Evolutionary conservation across 495 filamentous ascomycete genomes (phyloP).

Genomic region (Daldinia grandis): DNA sequence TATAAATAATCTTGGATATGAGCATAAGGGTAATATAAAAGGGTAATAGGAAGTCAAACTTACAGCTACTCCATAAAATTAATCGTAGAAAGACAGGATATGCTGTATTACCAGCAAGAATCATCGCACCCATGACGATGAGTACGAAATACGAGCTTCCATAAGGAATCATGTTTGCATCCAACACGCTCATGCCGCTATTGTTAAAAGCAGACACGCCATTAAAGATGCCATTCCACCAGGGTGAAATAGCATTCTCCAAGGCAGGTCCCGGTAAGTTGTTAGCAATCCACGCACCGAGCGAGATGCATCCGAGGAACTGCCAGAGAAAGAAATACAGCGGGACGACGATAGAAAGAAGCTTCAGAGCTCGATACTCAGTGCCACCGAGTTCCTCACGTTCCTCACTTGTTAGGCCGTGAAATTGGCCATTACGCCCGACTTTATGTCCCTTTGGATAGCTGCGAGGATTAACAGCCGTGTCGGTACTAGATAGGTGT

Average conservation of each 20-base stretch:
- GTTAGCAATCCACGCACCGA: conserved; percentile 74
- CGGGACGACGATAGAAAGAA: conserved; percentile 75
- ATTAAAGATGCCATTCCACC: conserved; percentile 77
- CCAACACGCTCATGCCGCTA: conserved; percentile 80
- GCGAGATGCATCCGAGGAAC: conserved; percentile 71
- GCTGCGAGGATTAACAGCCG: conserved; percentile 12
- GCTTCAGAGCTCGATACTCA: conserved; percentile 80
- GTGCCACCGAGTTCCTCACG: conserved; percentile 78
- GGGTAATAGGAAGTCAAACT: conserved; percentile 40
- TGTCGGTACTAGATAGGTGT: conserved; percentile 22
- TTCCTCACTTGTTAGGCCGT: conserved; percentile 71
- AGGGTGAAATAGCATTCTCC: conserved; percentile 70
- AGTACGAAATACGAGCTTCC: conserved; percentile 73
- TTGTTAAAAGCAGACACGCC: conserved; percentile 85
- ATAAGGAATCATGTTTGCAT: conserved; percentile 81
- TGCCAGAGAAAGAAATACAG: conserved; percentile 79
- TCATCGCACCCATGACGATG: conserved; percentile 77
- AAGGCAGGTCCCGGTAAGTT: conserved; percentile 65
- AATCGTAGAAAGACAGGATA: conserved; percentile 81
- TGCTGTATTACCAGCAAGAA: conserved; percentile 84
- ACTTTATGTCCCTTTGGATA: conserved; percentile 51
- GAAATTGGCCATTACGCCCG: conserved; percentile 78
- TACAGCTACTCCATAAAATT: conserved; percentile 71
- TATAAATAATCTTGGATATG: background rate
- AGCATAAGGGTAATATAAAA: conserved; percentile 25